phyloP scores from a whole-genome alignment of 1,139 yeast genomes.

The Pichia cactophila region DNA sequence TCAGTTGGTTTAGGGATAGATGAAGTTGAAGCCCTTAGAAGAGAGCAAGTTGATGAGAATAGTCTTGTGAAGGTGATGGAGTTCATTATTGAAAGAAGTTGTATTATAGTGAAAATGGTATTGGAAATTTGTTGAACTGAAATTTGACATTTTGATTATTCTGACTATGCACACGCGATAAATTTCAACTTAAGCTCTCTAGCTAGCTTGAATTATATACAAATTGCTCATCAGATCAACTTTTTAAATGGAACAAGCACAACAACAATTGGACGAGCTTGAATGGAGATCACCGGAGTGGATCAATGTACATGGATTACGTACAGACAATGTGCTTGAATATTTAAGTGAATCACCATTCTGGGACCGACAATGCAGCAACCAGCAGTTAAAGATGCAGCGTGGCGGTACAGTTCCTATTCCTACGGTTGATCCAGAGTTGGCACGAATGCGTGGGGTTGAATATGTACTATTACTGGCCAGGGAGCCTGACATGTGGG shows the following conservation, averaged over 20 bases:
- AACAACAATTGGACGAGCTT: constrained; percentile 50
- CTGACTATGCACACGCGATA: too few relatives aligned
- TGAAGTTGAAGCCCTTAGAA: neutral
- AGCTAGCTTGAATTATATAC: too few relatives aligned
- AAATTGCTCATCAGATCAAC: neutral
- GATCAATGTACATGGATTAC: constrained; percentile 80
- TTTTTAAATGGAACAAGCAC: too few relatives aligned
- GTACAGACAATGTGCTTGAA: constrained; percentile 85
- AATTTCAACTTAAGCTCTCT: too few relatives aligned
- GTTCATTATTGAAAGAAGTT: too few relatives aligned
- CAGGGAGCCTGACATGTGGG: constrained; percentile 90
- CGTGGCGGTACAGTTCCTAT: constrained; percentile 25
- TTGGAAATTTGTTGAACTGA: too few relatives aligned
- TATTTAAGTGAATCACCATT: constrained; percentile 92
- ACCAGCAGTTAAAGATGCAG: constrained; percentile 94
- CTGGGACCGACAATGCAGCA: constrained; percentile 87
- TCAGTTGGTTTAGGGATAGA: constrained; percentile 39
- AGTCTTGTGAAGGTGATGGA: too few relatives aligned
- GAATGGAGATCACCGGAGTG: constrained; percentile 98
- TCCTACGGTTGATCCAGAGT: constrained; percentile 30
- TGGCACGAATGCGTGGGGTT: constrained; percentile 73
- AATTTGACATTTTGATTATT: too few relatives aligned
- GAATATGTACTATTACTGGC: constrained; percentile 73
- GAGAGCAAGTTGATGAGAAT: neutral
- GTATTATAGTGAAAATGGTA: too few relatives aligned